Base-by-base conservation (phyloP, 768 basidiomycete genomes). In the Heimioporus sp. region DNA sequence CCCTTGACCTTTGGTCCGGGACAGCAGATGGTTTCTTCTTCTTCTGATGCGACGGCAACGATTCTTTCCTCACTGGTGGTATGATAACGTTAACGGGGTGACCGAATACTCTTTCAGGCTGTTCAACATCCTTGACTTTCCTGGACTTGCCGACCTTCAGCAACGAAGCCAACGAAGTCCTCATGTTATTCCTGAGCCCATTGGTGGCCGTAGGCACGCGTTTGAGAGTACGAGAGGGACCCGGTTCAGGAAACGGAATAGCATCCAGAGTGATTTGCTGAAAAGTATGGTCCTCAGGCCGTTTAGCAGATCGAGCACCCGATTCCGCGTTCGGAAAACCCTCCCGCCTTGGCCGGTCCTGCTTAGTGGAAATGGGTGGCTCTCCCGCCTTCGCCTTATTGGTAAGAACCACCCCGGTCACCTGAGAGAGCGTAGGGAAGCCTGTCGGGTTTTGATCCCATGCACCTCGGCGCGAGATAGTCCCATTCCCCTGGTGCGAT, bases 341-440 rank as follows among this genome's bases (percentile, higher is more conserved):
- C 10, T 54, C 38, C 30, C 45, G 40, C 42, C 54, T 41, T 7
- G 49, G 40, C 11, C 42, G 44, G 17, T 56, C 48, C 12, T 35
- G 51, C 32, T 34, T 46, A 11, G 20, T 12, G 7, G 34, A 5
- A 17, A 54, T 10, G 13, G 46, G 47, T 0, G 40, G 9, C 35
- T 37, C 46, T 16, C 59, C 55, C 34, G 35, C 53, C 0, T 16
- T 9, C 9, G 40, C 41, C 19, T 46, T 57, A 17, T 43, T 54
- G 8, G 41, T 31, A 10, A 61, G 36, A 15, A 60, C 44, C 5
- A 48, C 49, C 5, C 46, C 54, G 1, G 63, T 49, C n/a, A 58
- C 53, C 43, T 65, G 57, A 13, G 61, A 54, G n/a, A 59, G 53
- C 9, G 65, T 54, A 21, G 57, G 65, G 10, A 45, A 51, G 3